These are phyloP conservation scores for Trichosporon coremiiforme DNA, from an alignment of 1,284 basidiomycete genomes.

Conservation along the genomic window DNA sequence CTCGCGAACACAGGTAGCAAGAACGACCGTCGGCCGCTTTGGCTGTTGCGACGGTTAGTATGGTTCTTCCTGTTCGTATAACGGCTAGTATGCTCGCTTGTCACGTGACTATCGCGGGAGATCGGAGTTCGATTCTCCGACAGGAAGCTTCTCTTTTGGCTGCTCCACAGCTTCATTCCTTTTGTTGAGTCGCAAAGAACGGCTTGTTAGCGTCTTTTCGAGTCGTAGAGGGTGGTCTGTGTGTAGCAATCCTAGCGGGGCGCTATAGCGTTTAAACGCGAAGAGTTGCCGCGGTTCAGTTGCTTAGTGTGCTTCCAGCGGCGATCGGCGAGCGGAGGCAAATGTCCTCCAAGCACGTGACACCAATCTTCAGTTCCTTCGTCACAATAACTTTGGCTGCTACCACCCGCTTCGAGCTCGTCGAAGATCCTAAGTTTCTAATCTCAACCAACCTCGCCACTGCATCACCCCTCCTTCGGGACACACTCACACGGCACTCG, in stretches of 20 bases:
- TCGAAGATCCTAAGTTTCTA: slow-evolving; percentile 9
- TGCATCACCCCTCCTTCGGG: background rate
- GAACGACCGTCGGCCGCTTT: background rate
- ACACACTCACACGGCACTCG: background rate
- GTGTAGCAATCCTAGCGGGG: background rate
- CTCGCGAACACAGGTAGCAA: background rate
- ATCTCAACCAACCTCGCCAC: background rate
- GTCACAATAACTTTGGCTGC: slow-evolving; percentile 15
- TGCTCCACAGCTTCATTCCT: background rate
- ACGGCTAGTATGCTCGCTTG: slow-evolving; percentile 20
- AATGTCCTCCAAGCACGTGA: slow-evolving; percentile 1
- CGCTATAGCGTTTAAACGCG: background rate
- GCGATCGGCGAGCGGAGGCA: slow-evolving; percentile 6
- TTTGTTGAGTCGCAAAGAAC: background rate
- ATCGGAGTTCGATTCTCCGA: slow-evolving; percentile 19
- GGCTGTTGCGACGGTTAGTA: background rate
- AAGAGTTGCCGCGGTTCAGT: no score
- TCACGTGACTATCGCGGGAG: slow-evolving; percentile 11
- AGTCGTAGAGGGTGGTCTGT: background rate
- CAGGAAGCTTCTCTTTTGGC: slow-evolving; percentile 9
- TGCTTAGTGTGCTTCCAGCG: background rate
- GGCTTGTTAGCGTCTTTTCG: background rate
- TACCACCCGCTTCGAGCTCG: background rate
- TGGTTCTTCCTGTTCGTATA: slow-evolving; percentile 8
- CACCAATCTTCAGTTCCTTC: slow-evolving; percentile 7